Evolutionary conservation across 805 yeast genomes (phyloP).

Genomic region (Kuraishia ogatae): DNA sequence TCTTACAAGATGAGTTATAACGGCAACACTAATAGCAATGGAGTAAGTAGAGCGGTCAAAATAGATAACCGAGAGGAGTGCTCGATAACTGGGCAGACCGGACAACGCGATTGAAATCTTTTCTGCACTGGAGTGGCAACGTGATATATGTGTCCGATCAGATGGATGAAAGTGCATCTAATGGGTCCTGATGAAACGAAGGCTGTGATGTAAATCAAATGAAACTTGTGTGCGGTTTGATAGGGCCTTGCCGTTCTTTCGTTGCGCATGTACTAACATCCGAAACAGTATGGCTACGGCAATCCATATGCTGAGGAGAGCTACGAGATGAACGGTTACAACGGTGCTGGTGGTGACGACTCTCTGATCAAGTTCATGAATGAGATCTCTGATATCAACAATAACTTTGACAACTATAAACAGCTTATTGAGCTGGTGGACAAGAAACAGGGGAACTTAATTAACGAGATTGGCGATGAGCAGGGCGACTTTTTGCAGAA

Average conservation of each 20-base stretch:
- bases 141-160: too few species aligned
- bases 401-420: constrained; percentile 61
- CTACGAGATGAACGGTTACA: constrained; percentile 8
- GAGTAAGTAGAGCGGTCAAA: not conserved
- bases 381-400: constrained; percentile 59
- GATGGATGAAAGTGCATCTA: too few species aligned
- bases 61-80: not conserved
- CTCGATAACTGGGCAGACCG: too few species aligned
- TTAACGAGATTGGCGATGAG: constrained; percentile 66
- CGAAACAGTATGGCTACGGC: constrained; percentile 3
- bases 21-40: not conserved
- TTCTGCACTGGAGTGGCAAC: too few species aligned
- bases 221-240: too few species aligned
- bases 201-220: too few species aligned
- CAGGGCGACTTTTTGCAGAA: constrained; percentile 60
- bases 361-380: constrained; percentile 62
- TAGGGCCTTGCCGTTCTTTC: not conserved
- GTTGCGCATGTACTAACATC: not conserved
- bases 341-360: constrained; percentile 20
- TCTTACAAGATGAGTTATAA: not conserved
- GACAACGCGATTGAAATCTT: too few species aligned
- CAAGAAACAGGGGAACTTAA: constrained; percentile 57
- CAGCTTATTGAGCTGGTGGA: constrained; percentile 62
- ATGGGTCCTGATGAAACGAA: too few species aligned
- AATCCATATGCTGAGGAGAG: constrained; percentile 9